These are phyloP conservation scores for Adansonia grandidieri DNA, from an alignment of 441 rosid genomes.

Conservation along the genomic window DNA sequence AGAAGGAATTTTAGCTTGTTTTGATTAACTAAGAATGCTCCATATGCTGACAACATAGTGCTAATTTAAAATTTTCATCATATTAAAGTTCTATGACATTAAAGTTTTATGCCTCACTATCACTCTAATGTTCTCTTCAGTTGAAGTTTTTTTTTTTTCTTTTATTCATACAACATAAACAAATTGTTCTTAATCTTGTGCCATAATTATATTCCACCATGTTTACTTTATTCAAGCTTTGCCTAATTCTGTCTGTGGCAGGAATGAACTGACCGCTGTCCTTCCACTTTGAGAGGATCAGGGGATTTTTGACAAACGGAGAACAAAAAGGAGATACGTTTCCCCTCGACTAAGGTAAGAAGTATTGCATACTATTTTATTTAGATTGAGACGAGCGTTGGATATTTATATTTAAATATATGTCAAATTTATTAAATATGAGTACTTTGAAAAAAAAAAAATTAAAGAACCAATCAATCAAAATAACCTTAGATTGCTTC, in stretches of 20 bases:
- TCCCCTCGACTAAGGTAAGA: neutral
- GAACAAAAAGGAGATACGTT: neutral
- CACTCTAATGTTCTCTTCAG: slow-evolving; percentile 3
- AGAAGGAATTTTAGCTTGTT: slow-evolving; percentile 11
- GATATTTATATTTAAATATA: neutral
- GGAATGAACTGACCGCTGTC: slow-evolving; percentile 11
- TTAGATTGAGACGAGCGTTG: neutral
- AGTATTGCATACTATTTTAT: neutral
- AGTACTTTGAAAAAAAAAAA: neutral
- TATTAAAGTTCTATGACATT: neutral
- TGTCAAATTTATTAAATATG: neutral
- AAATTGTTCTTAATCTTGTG: neutral
- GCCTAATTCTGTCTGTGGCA: slow-evolving; percentile 25
- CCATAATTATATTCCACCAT: neutral
- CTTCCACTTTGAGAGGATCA: slow-evolving; percentile 3
- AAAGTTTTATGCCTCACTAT: slow-evolving; percentile 15
- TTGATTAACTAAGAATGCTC: slow-evolving; percentile 19
- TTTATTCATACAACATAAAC: neutral
- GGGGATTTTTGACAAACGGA: neutral
- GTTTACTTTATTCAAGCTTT: slow-evolving; percentile 20
- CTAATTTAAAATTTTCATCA: slow-evolving; percentile 2
- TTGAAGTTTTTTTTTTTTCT: too few relatives aligned
- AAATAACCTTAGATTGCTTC: neutral
- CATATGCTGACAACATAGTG: slow-evolving; percentile 8
- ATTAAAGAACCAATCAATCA: neutral